Percentiles rank a stretch among this genome's conserved stretches.
These are phyloP conservation scores for Straminergon stramineum DNA, from an alignment of 225 moss, liverwort and hornwort genomes.

Conservation along the genomic window DNA sequence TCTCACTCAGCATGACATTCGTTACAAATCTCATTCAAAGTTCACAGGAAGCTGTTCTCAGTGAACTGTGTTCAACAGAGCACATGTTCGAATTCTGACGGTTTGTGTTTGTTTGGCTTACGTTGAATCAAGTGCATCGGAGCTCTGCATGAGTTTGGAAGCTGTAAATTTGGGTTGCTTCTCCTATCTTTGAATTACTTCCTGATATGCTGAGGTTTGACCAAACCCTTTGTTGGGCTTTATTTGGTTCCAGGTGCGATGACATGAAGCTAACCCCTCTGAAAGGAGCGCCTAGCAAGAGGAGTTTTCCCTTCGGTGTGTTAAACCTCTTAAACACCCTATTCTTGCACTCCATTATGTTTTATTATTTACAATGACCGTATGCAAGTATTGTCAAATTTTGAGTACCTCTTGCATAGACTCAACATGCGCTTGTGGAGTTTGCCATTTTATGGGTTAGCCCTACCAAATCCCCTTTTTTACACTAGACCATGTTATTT, in stretches of 20 bases:
- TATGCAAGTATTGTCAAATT: not conserved
- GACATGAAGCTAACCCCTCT: conserved; percentile 14
- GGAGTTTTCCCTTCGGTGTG: conserved; percentile 2
- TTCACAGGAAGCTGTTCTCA: not conserved
- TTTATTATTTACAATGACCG: not conserved
- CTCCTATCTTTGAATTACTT: not conserved
- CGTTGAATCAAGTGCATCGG: not conserved
- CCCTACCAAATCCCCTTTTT: not conserved
- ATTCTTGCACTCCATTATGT: not conserved
- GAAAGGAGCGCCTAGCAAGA: conserved; percentile 10
- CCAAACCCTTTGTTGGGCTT: not conserved
- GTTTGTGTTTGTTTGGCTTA: not conserved
- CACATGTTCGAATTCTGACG: not conserved
- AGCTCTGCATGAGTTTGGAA: not conserved
- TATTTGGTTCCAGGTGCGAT: conserved; percentile 9
- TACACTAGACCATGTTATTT: not conserved
- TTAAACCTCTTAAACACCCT: not conserved
- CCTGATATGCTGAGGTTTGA: not conserved
- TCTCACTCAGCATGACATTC: not conserved
- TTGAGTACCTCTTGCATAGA: not conserved
- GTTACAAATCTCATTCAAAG: not conserved
- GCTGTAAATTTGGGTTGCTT: not conserved
- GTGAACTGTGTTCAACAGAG: not conserved
- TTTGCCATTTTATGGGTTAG: not conserved
- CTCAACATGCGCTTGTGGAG: not conserved